Conservation (phyloP, 345 rosid species). For the Rhizophora apiculata region DNA sequence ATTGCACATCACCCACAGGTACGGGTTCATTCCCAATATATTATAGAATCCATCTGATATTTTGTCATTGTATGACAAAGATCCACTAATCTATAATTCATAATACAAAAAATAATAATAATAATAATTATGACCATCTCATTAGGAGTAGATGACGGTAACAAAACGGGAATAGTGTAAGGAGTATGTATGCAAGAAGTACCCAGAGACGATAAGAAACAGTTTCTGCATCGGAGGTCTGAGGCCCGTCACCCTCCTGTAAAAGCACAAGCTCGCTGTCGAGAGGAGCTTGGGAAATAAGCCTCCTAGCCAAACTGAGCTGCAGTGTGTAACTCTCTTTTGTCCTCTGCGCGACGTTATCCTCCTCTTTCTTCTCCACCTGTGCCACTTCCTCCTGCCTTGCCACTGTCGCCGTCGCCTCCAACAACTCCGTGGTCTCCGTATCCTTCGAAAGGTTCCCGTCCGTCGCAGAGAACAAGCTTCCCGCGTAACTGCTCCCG, state of each 20-base stretch:
- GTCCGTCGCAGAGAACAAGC: conserved; percentile 82
- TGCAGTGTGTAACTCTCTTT: conserved; percentile 69
- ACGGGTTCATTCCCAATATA: conserved; percentile 90
- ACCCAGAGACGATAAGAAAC: conserved; percentile 94
- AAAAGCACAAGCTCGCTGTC: conserved; percentile 37
- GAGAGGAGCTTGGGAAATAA: conserved; percentile 61
- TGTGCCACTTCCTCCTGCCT: conserved; percentile 24
- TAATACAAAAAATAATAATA: neutral
- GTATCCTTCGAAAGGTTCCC: conserved; percentile 54
- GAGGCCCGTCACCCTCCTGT: conserved; percentile 32
- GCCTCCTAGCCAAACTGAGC: conserved; percentile 69
- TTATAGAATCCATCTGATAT: conserved; percentile 91
- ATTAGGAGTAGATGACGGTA: neutral
- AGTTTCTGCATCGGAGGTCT: conserved; percentile 44
- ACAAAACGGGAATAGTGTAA: neutral
- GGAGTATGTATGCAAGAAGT: conserved; percentile 7
- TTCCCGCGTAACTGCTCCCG: conserved; percentile 75
- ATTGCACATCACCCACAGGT: conserved; percentile 94
- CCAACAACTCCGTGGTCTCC: conserved; percentile 17
- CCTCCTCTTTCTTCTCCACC: conserved; percentile 13
- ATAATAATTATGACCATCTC: neutral
- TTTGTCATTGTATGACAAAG: conserved; percentile 79
- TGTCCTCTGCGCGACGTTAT: conserved; percentile 40
- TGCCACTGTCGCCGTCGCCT: neutral
- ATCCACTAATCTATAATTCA: conserved; percentile 67